Base-by-base conservation (phyloP, 176 grass and related monocot species). In the Eremochloa ophiuroides region DNA sequence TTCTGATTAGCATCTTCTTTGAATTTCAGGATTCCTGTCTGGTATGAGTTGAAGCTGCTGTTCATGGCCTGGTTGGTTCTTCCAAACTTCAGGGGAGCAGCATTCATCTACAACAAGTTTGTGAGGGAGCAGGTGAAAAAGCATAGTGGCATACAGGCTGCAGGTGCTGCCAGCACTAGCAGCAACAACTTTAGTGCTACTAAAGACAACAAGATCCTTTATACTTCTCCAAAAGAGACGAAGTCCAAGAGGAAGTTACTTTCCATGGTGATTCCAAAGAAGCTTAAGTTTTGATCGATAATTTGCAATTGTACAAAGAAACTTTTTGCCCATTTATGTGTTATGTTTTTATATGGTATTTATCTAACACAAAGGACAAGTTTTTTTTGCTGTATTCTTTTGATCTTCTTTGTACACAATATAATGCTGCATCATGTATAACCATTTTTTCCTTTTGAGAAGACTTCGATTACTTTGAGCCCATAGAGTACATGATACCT, bases 21-120 rank as follows among this genome's bases (percentile, higher is more conserved):
- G 26, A n/a, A 50, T 75, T 65, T 6, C 44, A 93, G 93, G 93
- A 81, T 92, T 53, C 93, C 93, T 4, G 81, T 90, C 11, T 95
- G 90, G 93, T 92, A 92, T 41, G 78, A 95, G 33, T 79, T 95
- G 46, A 92, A 92, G 79, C 61, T 95, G 75, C 44, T 92, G 79
- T 75, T 92, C 68, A 69, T 88, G 55, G 90, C 93, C 30, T 95
- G 93, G 93, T 61, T 92, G 85, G 90, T 91, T 77, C 85, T 95
- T 16, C 93, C 93, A 55, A 85, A 92, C 51, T 95, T 95, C 82
- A 95, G 85, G 62, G 93, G 93, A 40, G 87, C 93, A 16, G 90
- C 93, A 33, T 92, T 90, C 81, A 84, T 95, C 71, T 95, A 95
- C 62, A 73, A 86, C 64, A 95, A 86, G 71, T 86, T 90, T 74